Percentiles rank a stretch among this genome's conserved stretches.
Conservation (phyloP, 2,329 filamentous ascomycete species). For the Penicillium sp. region DNA sequence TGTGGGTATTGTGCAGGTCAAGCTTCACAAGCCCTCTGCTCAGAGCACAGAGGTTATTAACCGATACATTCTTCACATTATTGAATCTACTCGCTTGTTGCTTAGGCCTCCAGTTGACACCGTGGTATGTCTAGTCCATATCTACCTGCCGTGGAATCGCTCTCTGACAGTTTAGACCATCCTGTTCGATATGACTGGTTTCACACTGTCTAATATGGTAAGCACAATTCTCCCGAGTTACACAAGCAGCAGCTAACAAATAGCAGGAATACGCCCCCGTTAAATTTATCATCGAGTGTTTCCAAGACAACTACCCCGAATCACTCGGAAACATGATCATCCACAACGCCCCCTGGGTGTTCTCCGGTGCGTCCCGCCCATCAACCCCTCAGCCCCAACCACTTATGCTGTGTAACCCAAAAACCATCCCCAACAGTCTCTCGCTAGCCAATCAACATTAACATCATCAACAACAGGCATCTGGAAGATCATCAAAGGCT, state of each 20-base stretch:
- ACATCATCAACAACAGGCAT: constrained; percentile 61
- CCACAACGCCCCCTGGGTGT: constrained; percentile 90
- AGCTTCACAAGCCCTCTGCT: constrained; percentile 81
- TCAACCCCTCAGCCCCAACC: too few species aligned
- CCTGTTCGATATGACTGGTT: constrained; percentile 92
- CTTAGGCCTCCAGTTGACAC: constrained; percentile 81
- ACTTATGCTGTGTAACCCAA: too few species aligned
- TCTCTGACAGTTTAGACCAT: constrained; percentile 65
- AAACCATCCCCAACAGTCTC: background rate
- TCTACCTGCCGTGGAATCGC: background rate
- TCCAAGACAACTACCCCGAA: constrained; percentile 96
- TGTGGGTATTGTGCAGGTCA: constrained; percentile 79
- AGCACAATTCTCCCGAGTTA: constrained; percentile 23
- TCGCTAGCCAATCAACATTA: background rate
- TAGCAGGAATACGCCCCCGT: constrained; percentile 85
- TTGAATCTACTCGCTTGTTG: constrained; percentile 87
- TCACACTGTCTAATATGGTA: constrained; percentile 92
- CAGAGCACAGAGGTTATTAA: constrained; percentile 83
- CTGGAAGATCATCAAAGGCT: constrained; percentile 91
- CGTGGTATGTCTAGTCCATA: constrained; percentile 65
- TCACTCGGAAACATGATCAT: constrained; percentile 87
- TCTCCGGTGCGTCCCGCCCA: constrained; percentile 67
- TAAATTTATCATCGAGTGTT: constrained; percentile 98
- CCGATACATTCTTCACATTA: constrained; percentile 86
- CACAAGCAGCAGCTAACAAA: background rate